Evolutionary conservation across 2,329 filamentous ascomycete genomes (phyloP).

Genomic region (Trichoderma aggressivum): DNA sequence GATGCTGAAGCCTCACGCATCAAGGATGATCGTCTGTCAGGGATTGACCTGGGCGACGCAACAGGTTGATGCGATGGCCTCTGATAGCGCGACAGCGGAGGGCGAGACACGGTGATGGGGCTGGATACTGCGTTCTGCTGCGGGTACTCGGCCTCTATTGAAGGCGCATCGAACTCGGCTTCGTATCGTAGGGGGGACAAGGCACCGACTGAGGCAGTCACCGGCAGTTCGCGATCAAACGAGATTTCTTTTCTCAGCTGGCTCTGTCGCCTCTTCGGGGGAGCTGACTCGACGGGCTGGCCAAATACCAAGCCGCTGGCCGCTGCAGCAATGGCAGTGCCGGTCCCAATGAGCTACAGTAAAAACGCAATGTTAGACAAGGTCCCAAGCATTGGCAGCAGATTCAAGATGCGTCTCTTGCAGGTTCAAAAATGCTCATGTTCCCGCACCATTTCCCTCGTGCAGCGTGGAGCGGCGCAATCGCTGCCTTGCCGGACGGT

Average conservation of each 20-base stretch:
- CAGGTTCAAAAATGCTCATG: neutral
- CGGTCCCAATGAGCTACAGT: conserved; percentile 56
- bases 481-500: conserved; percentile 5
- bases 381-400: neutral
- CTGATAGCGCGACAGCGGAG: conserved; percentile 38
- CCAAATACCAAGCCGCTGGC: conserved; percentile 58
- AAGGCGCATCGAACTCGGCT: conserved; percentile 40
- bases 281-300: conserved; percentile 42
- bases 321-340: conserved; percentile 59
- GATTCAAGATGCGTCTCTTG: neutral
- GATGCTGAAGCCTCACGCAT: conserved; percentile 37
- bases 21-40: conserved; percentile 43
- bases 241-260: conserved; percentile 32
- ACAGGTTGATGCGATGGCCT: conserved; percentile 36
- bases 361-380: conserved; percentile 21
- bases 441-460: neutral
- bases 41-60: conserved; percentile 38
- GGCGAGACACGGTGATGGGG: conserved; percentile 32
- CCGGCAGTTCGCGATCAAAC: conserved; percentile 35
- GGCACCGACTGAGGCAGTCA: conserved; percentile 27
- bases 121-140: conserved; percentile 30
- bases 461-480: neutral
- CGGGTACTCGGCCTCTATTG: conserved; percentile 32
- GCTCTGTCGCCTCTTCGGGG: conserved; percentile 28
- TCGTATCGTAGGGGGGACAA: conserved; percentile 40